Evolutionary conservation across 1,284 basidiomycete genomes (phyloP).

Genomic region (Cryptococcus sp.): DNA sequence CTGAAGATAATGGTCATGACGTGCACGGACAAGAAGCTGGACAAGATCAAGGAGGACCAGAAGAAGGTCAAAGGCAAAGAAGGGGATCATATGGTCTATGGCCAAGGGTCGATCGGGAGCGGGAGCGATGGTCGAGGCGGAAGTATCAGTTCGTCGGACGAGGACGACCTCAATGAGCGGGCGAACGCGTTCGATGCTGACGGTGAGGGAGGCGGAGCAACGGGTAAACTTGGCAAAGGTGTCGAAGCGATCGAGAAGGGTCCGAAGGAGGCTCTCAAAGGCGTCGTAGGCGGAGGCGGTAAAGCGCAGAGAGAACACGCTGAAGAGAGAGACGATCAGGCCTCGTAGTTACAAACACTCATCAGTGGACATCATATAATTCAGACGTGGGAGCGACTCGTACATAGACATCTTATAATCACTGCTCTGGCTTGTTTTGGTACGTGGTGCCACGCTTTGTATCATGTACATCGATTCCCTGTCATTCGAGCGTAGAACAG

Average conservation of each 20-base stretch:
- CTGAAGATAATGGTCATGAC: constrained; percentile 63
- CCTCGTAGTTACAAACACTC: not conserved
- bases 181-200: constrained; percentile 13
- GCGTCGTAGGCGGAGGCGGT: constrained; percentile 4
- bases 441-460: too few relatives aligned
- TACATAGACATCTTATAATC: too few relatives aligned
- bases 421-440: too few relatives aligned
- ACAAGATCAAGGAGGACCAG: constrained; percentile 46
- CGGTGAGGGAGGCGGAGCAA: constrained; percentile 1
- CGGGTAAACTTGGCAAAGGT: constrained; percentile 19
- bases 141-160: constrained; percentile 38
- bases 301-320: constrained; percentile 15
- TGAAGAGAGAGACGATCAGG: constrained; percentile 15
- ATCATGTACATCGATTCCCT: too few relatives aligned
- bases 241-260: constrained; percentile 16
- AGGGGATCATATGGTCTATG: constrained; percentile 36
- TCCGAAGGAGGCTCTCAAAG: constrained; percentile 22
- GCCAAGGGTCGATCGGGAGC: constrained; percentile 27
- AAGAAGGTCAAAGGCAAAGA: constrained; percentile 36
- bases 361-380: not conserved
- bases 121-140: constrained; percentile 9
- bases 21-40: constrained; percentile 60
- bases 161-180: constrained; percentile 34
- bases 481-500: too few relatives aligned
- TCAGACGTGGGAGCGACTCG: not conserved